These are phyloP conservation scores for Tricholoma terreum DNA, from an alignment of 768 basidiomycete species.

Conservation along the genomic window DNA sequence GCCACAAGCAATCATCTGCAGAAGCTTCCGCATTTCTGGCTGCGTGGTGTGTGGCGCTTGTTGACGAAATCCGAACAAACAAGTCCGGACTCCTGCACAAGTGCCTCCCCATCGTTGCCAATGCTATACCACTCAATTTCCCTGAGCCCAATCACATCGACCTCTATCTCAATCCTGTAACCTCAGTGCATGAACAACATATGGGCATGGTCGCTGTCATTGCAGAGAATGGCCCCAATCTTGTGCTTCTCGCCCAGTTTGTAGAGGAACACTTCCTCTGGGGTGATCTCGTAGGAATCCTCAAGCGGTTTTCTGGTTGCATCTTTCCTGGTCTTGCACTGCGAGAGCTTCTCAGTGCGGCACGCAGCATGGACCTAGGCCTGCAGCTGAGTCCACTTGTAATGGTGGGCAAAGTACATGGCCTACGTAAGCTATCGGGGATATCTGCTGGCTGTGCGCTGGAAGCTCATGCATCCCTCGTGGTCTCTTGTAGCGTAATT, in stretches of 20 bases:
- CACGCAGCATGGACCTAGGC: not conserved
- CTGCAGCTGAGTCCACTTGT: not conserved
- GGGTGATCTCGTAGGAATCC: not conserved
- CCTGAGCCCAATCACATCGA: not conserved
- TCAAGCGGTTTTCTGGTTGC: not conserved
- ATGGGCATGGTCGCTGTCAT: not conserved
- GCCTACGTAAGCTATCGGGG: not conserved
- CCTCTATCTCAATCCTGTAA: conserved; percentile 4
- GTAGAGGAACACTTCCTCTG: conserved; percentile 3
- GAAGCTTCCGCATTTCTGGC: no score
- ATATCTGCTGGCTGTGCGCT: not conserved
- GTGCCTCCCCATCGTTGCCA: not conserved
- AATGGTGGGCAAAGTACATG: conserved; percentile 1
- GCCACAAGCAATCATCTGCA: no score
- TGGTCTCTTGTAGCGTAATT: not conserved
- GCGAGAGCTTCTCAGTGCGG: conserved; percentile 3
- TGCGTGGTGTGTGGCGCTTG: not conserved
- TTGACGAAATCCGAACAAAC: conserved; percentile 1
- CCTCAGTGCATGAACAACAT: not conserved
- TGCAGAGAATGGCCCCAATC: not conserved
- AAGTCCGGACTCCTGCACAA: not conserved
- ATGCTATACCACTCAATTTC: not conserved
- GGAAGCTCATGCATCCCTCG: conserved; percentile 2
- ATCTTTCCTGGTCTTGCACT: conserved; percentile 9
- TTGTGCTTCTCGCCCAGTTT: not conserved